Percentiles rank a stretch among this genome's conserved stretches.
phyloP scores from a whole-genome alignment of 2,329 filamentous ascomycete species.

The Claviceps monticola region DNA sequence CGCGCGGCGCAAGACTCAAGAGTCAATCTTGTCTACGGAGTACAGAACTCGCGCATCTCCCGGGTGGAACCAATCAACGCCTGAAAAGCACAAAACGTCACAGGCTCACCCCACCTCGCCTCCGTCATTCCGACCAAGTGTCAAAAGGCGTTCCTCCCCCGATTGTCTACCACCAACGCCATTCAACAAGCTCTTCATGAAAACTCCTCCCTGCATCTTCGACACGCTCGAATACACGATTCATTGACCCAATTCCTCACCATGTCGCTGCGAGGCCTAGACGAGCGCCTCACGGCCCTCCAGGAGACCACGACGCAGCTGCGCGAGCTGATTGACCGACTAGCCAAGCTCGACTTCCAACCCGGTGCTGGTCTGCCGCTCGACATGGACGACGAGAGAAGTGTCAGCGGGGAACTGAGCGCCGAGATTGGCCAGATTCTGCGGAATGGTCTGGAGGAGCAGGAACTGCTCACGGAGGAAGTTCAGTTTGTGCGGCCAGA shows the following conservation, averaged over 20 bases:
- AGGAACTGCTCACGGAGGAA: conserved; percentile 69
- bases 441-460: conserved; percentile 67
- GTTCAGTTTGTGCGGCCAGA: conserved; percentile 49
- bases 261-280: conserved; percentile 46
- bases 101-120: no score
- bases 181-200: no score
- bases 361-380: conserved; percentile 40
- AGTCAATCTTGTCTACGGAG: no score
- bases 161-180: no score
- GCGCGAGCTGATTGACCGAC: conserved; percentile 42
- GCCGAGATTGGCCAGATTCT: conserved; percentile 68
- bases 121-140: no score
- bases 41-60: no score
- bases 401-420: conserved; percentile 56
- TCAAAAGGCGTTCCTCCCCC: no score
- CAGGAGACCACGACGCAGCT: conserved; percentile 50
- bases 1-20: no score
- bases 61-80: no score
- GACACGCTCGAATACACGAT: not conserved
- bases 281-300: conserved; percentile 43
- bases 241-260: not conserved
- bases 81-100: no score
- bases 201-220: no score
- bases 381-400: conserved; percentile 32
- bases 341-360: conserved; percentile 43